Evolutionary conservation across 495 filamentous ascomycete genomes (phyloP), one percentile per base, ranked within the genome.

Genomic region (Penicillium cataractarum): DNA sequence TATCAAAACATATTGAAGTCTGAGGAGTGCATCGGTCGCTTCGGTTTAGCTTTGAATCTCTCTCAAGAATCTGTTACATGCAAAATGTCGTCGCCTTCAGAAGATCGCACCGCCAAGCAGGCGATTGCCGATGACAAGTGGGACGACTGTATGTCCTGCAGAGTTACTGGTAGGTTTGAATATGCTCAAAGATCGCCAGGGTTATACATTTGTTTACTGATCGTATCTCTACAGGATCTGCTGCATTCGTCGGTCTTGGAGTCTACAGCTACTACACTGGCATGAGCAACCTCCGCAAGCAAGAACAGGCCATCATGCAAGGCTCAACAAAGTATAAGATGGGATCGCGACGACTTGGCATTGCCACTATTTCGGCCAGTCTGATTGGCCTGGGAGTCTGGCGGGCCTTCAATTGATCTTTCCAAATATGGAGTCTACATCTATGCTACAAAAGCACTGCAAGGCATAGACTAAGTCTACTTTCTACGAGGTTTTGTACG

Each of bases 201-300:
- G 21, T n/a, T 15, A 1, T 3, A 15, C 6, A 15, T 12, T 2
- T 0, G 44, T 10, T 13, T 29, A 7, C 46, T 50, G 13, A 50
- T 1, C 0, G 13, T 50, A 1, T 50, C 17, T 29, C 8, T 4
- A 17, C 62, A 96, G 94, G 94, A 21, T 87, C 88, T 56, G 84
- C 87, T 33, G 93, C 90, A 17, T 97, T 97, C 65, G 80, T 95
- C 48, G 93, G 93, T n/a, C 87, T 97, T 51, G 94, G 91, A 15
- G 86, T 84, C 6, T 98, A 96, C 80, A 93, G 87, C 70, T 96
- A 94, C 76, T 80, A 87, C 60, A 92, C 90, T 9, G 94, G 94
- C 35, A 89, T 88, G 66, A 74, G 76, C 40, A 91, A 96, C 71
- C 85, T 98, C 21, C 82, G 84, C 51, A 79, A 85, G 65, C 89